Evolutionary conservation across 768 basidiomycete species (phyloP).

Genomic region (Lyophyllum atratum): DNA sequence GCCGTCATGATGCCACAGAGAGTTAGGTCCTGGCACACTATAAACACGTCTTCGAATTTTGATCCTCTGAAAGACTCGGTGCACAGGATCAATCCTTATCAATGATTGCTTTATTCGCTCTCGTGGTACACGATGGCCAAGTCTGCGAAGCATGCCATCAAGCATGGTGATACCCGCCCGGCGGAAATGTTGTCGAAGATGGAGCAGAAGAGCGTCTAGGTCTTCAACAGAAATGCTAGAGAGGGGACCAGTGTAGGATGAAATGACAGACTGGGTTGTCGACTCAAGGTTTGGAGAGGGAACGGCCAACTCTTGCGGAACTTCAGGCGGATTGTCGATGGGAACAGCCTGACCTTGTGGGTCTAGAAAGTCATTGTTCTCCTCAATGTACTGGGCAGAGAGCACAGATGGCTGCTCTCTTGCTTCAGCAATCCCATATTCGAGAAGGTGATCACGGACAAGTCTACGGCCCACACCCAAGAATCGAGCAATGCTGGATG

Average conservation of each 20-base stretch:
- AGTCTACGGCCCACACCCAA: slow-evolving; percentile 12
- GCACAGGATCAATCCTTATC: slow-evolving; percentile 20
- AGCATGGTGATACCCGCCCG: slow-evolving; percentile 23
- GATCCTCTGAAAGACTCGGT: slow-evolving; percentile 17
- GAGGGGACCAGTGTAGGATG: neutral
- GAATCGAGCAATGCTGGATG: slow-evolving; percentile 16
- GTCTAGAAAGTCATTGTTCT: neutral
- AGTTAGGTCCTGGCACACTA: slow-evolving; percentile 29
- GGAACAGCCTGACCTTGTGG: neutral
- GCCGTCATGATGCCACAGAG: slow-evolving; percentile 38
- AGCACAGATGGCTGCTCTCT: slow-evolving; percentile 8
- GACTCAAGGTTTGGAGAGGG: neutral
- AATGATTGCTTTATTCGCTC: slow-evolving; percentile 17
- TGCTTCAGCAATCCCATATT: slow-evolving; percentile 15
- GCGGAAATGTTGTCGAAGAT: slow-evolving; percentile 1
- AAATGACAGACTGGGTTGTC: neutral
- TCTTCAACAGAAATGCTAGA: neutral
- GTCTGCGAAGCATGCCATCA: slow-evolving; percentile 20
- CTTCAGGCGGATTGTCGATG: too few species aligned
- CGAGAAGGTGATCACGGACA: slow-evolving; percentile 16
- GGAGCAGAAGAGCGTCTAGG: neutral
- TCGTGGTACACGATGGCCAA: slow-evolving; percentile 14
- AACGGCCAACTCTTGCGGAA: neutral
- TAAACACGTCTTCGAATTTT: slow-evolving; percentile 24
- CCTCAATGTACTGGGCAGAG: neutral